Evolutionary conservation across 768 basidiomycete species (phyloP).

Genomic region (Sutorius australiensis): DNA sequence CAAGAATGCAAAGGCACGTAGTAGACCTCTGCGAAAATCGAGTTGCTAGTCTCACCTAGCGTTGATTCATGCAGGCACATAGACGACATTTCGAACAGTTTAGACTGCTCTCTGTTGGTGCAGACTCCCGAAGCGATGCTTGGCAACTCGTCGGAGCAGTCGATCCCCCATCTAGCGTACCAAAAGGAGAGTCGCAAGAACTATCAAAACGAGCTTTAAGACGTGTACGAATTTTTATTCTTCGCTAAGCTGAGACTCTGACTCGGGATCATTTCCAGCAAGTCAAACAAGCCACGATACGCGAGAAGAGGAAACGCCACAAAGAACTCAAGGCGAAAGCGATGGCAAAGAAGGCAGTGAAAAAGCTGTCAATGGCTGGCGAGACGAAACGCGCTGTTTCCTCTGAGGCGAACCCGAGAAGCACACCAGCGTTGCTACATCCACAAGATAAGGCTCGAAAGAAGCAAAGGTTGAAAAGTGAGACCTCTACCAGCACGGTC

Average conservation of each 20-base stretch:
- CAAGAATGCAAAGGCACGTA: conserved; percentile 58
- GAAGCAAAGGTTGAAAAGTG: conserved; percentile 14
- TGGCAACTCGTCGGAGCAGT: conserved; percentile 37
- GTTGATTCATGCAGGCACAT: conserved; percentile 48
- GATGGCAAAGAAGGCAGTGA: conserved; percentile 33
- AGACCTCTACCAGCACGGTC: neutral
- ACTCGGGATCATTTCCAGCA: conserved; percentile 33
- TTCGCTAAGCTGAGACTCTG: neutral
- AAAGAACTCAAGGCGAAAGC: conserved; percentile 43
- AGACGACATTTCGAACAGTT: conserved; percentile 56
- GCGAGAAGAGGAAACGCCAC: conserved; percentile 46
- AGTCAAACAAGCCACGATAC: conserved; percentile 42
- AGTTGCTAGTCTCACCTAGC: neutral
- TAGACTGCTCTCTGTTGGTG: conserved; percentile 36
- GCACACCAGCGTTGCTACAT: neutral
- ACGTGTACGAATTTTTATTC: conserved; percentile 41
- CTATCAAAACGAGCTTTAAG: conserved; percentile 61
- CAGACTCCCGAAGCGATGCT: conserved; percentile 45
- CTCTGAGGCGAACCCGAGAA: neutral
- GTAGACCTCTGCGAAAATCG: conserved; percentile 7
- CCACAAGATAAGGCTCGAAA: conserved; percentile 9
- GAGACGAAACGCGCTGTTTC: neutral
- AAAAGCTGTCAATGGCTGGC: neutral
- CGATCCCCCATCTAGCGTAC: conserved; percentile 1
- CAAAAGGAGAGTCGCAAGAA: conserved; percentile 12